Evolutionary conservation across 2,329 filamentous ascomycete genomes (phyloP).

Genomic region (Tolypocladium tundrense): DNA sequence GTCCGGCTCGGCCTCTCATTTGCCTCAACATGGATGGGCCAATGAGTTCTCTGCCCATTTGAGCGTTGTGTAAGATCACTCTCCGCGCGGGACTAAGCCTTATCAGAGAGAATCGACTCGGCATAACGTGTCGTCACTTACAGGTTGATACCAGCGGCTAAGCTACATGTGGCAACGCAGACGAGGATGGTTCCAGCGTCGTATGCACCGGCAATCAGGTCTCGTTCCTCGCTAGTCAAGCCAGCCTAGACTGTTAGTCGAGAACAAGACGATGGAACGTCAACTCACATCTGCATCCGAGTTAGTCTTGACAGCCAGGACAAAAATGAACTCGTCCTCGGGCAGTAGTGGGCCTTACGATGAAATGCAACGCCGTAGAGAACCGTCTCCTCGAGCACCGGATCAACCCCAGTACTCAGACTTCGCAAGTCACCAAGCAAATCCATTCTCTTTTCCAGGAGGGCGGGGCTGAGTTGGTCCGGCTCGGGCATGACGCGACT

Average conservation of each 20-base stretch:
- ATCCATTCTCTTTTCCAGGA: slow-evolving; percentile 51
- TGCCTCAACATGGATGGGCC: slow-evolving; percentile 71
- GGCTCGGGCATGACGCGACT: slow-evolving; percentile 52
- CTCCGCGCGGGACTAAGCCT: slow-evolving; percentile 46
- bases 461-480: slow-evolving; percentile 31
- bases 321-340: background rate
- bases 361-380: slow-evolving; percentile 64
- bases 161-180: slow-evolving; percentile 66
- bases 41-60: slow-evolving; percentile 68
- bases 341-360: slow-evolving; percentile 34
- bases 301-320: background rate
- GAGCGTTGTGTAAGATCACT: slow-evolving; percentile 64
- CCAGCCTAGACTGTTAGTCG: slow-evolving; percentile 38
- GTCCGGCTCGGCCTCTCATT: slow-evolving; percentile 68
- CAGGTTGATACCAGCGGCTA: slow-evolving; percentile 76
- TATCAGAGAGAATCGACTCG: slow-evolving; percentile 5
- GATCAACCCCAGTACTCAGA: slow-evolving; percentile 56
- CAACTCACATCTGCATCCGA: slow-evolving; percentile 24
- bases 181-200: slow-evolving; percentile 58
- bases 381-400: slow-evolving; percentile 53
- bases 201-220: slow-evolving; percentile 60
- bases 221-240: slow-evolving; percentile 65
- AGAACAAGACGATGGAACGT: background rate
- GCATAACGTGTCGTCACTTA: slow-evolving; percentile 11
- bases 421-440: slow-evolving; percentile 57